Percentiles rank a stretch among this genome's conserved stretches.
Conservation (phyloP, 352 stramenopile species). For the Phytopythium litorale region DNA sequence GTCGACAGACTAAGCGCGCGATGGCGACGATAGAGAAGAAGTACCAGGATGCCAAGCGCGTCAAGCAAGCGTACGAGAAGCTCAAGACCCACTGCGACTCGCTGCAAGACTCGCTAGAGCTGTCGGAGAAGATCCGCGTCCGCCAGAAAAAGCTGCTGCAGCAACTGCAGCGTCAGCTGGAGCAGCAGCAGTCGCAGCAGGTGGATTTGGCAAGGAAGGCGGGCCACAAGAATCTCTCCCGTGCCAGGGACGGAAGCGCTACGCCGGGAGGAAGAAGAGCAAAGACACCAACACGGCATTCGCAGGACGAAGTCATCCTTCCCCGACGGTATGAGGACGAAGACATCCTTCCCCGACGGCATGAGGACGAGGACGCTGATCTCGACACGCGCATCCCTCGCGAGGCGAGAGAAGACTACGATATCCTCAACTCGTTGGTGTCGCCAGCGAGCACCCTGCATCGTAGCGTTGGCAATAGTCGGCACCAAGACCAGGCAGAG, state of each 20-base stretch:
- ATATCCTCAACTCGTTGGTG: slow-evolving; percentile 40
- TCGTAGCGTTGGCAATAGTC: neutral
- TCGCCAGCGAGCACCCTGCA: neutral
- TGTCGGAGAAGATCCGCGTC: slow-evolving; percentile 75
- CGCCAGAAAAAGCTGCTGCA: slow-evolving; percentile 77
- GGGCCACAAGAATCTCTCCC: neutral
- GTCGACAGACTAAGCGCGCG: slow-evolving; percentile 34
- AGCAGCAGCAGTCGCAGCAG: slow-evolving; percentile 3
- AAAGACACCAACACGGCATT: neutral
- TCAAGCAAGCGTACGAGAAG: slow-evolving; percentile 58
- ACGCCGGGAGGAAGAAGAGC: neutral
- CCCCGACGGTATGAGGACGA: neutral
- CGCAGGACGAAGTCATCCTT: neutral
- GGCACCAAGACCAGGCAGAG: slow-evolving; percentile 10
- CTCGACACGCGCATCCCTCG: neutral
- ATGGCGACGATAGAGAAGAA: slow-evolving; percentile 45
- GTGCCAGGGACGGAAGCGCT: neutral
- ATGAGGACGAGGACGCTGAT: neutral
- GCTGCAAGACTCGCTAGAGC: slow-evolving; percentile 71
- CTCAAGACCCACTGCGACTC: slow-evolving; percentile 72
- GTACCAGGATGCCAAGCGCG: slow-evolving; percentile 35
- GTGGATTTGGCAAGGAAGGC: slow-evolving; percentile 11
- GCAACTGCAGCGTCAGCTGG: slow-evolving; percentile 45
- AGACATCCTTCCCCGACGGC: neutral
- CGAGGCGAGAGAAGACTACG: slow-evolving; percentile 17